Conservation (phyloP, 2,329 filamentous ascomycete genomes). For the Leptographium procerum region DNA sequence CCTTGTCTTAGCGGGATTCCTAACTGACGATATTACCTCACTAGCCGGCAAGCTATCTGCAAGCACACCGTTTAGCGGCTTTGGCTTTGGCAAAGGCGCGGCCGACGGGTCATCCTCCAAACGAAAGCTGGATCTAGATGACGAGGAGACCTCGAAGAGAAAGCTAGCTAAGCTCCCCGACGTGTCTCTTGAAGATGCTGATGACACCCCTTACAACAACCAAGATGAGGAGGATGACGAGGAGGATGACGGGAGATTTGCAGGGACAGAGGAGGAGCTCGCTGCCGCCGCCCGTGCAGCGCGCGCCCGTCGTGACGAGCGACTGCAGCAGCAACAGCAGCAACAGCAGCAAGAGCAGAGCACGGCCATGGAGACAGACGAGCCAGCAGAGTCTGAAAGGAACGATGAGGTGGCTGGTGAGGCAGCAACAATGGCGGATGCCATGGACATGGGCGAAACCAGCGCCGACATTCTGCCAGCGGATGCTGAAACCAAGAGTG, state of each 20-base stretch:
- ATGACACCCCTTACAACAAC: constrained; percentile 48
- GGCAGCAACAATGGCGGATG: background rate
- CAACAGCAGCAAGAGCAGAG: constrained; percentile 26
- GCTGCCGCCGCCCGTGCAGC: constrained; percentile 76
- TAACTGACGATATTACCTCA: background rate
- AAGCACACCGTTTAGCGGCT: constrained; percentile 63
- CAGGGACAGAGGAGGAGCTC: constrained; percentile 75
- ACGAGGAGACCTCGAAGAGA: constrained; percentile 75
- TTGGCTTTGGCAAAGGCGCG: constrained; percentile 57
- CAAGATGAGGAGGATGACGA: constrained; percentile 55
- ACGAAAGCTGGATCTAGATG: constrained; percentile 72
- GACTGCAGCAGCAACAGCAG: constrained; percentile 36
- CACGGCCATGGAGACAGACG: constrained; percentile 33
- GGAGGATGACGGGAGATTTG: constrained; percentile 65
- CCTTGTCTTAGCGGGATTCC: no score
- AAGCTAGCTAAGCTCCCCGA: constrained; percentile 87
- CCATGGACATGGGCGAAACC: background rate
- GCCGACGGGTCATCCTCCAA: constrained; percentile 54
- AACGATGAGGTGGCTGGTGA: background rate
- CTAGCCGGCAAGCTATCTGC: background rate
- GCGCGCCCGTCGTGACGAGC: constrained; percentile 71
- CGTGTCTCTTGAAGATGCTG: constrained; percentile 52
- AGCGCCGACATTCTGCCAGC: background rate
- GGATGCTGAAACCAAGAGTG: constrained; percentile 15
- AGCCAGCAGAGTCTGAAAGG: constrained; percentile 4